Conservation (phyloP, 177 flowering plant species). For the Telopea speciosissima region DNA sequence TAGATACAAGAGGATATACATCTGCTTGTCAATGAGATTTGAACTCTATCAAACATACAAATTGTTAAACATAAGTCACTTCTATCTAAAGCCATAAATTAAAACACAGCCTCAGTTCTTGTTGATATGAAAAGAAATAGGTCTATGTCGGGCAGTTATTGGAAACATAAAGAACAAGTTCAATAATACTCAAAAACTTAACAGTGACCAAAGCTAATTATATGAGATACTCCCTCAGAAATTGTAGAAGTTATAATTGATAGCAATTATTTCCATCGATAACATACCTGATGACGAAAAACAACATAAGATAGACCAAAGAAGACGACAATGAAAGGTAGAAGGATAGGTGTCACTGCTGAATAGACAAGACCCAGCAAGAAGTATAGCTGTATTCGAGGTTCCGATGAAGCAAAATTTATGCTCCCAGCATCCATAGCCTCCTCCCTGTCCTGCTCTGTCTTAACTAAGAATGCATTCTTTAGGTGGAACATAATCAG, state of each 20-base stretch:
- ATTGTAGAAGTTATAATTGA: no score
- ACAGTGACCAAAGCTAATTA: neutral
- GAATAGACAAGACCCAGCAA: conserved; percentile 72
- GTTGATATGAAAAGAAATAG: no score
- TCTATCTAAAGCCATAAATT: no score
- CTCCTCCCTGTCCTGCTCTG: conserved; percentile 67
- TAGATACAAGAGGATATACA: no score
- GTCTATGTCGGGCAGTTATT: no score
- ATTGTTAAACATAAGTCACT: no score
- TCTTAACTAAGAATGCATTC: conserved; percentile 71
- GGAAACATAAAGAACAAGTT: no score
- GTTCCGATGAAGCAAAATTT: conserved; percentile 68
- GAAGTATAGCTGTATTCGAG: conserved; percentile 68
- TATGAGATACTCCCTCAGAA: neutral
- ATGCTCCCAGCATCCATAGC: conserved; percentile 80
- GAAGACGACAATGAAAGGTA: conserved; percentile 69
- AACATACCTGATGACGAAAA: conserved; percentile 68
- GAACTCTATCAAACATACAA: no score
- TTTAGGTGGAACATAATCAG: conserved; percentile 60
- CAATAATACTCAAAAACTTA: neutral
- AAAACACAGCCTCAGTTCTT: no score
- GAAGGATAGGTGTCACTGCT: conserved; percentile 53
- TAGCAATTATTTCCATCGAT: neutral
- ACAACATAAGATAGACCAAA: conserved; percentile 63
- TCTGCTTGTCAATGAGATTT: no score